A percentile compares a stretch with the other conserved stretches of the same genome.
These are phyloP conservation scores for Fusarium phyllophilum DNA, from an alignment of 2,329 filamentous ascomycete genomes.

Conservation along the genomic window DNA sequence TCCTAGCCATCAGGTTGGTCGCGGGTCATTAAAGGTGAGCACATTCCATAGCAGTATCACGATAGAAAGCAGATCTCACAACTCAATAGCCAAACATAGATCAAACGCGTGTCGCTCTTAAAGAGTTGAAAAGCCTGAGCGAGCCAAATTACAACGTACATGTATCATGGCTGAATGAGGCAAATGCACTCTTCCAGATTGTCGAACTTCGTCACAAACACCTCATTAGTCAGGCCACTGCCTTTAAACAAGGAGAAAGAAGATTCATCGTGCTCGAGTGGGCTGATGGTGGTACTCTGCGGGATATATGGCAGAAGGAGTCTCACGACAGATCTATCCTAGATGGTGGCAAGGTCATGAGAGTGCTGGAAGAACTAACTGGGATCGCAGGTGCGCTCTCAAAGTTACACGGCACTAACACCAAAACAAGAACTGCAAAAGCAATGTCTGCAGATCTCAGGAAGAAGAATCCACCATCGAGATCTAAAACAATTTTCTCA, in stretches of 20 bases:
- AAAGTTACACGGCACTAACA: constrained; percentile 1
- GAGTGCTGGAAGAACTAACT: constrained; percentile 16
- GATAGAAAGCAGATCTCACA: too few species aligned
- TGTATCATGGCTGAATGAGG: background rate
- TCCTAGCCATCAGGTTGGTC: background rate
- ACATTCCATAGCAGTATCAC: too few species aligned
- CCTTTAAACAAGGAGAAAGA: background rate
- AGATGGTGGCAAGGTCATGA: background rate
- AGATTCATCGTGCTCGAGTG: constrained; percentile 30
- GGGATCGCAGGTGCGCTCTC: constrained; percentile 22
- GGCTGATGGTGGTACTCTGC: constrained; percentile 24
- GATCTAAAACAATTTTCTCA: background rate
- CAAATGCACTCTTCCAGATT: constrained; percentile 14
- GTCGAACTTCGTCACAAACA: constrained; percentile 7
- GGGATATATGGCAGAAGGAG: constrained; percentile 14
- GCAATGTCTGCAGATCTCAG: background rate
- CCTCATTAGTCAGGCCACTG: constrained; percentile 11
- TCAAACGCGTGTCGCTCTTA: constrained; percentile 5
- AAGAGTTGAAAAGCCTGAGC: constrained; percentile 7
- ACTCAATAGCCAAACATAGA: background rate
- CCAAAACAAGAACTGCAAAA: background rate
- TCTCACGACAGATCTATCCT: background rate
- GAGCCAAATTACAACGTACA: constrained; percentile 6
- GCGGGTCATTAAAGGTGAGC: background rate
- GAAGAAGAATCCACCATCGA: background rate